Percentiles rank a stretch among this genome's conserved stretches.
phyloP scores from a whole-genome alignment of 192 early-diverging fungal species.

The Entophlyctis helioformis region DNA sequence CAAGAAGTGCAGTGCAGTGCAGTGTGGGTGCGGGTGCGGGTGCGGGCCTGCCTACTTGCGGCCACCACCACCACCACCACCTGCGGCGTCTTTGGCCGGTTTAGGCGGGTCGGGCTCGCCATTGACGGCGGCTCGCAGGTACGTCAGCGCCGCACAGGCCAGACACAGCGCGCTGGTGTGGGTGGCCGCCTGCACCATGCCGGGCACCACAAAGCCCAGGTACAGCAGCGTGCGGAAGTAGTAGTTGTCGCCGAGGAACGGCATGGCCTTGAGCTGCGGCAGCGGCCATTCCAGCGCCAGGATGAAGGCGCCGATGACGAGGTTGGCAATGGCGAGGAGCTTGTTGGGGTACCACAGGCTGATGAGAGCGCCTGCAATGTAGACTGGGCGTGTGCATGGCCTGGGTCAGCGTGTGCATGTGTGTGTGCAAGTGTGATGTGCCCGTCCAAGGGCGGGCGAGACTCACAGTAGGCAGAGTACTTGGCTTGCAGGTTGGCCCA shows the following conservation, averaged over 20 bases:
- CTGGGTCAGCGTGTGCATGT: too few species aligned
- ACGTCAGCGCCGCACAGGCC: slow-evolving; percentile 2
- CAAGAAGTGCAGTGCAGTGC: too few species aligned
- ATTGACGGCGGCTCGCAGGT: slow-evolving; percentile 12
- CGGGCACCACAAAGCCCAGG: background rate
- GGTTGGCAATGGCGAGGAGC: slow-evolving; percentile 6
- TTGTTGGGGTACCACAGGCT: slow-evolving; percentile 3
- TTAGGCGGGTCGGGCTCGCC: slow-evolving; percentile 1
- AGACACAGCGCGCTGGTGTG: slow-evolving; percentile 8
- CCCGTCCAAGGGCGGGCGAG: too few species aligned
- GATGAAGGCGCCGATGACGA: slow-evolving; percentile 4
- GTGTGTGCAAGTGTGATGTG: too few species aligned
- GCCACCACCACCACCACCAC: too few species aligned
- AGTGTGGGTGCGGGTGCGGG: too few species aligned
- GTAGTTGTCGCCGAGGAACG: slow-evolving; percentile 4
- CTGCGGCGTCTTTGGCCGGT: too few species aligned
- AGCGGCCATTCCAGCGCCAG: slow-evolving; percentile 3
- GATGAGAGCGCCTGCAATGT: slow-evolving; percentile 13
- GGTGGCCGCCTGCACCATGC: slow-evolving; percentile 6
- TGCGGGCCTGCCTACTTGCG: too few species aligned
- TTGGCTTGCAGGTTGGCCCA: too few species aligned
- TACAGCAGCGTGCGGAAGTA: slow-evolving; percentile 4
- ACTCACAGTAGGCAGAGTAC: too few species aligned
- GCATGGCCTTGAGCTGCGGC: background rate
- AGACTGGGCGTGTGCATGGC: too few species aligned